phyloP scores from a whole-genome alignment of 495 filamentous ascomycete genomes.

The Xylaria venustula region DNA sequence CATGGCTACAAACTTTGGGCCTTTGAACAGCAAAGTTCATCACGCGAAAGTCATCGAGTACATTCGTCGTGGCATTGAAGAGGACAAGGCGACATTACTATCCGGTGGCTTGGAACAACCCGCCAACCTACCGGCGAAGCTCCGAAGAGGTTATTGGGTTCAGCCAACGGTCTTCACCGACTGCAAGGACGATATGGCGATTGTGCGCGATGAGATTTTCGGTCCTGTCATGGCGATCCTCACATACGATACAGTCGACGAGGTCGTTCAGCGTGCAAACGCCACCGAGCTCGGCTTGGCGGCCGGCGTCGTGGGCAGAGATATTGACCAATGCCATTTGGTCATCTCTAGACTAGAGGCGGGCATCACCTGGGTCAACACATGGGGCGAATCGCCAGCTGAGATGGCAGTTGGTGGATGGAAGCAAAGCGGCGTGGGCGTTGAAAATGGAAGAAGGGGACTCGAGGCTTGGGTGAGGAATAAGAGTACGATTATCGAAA shows the following conservation, averaged over 20 bases:
- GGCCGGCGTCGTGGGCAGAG: conserved; percentile 74
- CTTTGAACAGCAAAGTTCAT: conserved; percentile 66
- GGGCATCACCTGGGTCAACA: conserved; percentile 57
- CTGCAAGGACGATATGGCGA: conserved; percentile 68
- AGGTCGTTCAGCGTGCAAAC: conserved; percentile 70
- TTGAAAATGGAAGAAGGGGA: conserved; percentile 63
- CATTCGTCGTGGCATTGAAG: conserved; percentile 65
- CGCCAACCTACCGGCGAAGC: conserved; percentile 43
- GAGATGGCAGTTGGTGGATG: conserved; percentile 54
- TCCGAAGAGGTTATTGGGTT: conserved; percentile 64
- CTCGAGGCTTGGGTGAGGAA: conserved; percentile 77
- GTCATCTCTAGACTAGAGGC: conserved; percentile 68
- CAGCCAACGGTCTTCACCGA: conserved; percentile 73
- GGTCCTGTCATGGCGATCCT: conserved; percentile 77
- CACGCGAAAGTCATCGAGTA: conserved; percentile 68
- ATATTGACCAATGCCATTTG: conserved; percentile 68
- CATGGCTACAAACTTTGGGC: conserved; percentile 70
- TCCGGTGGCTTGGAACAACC: conserved; percentile 62
- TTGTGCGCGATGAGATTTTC: conserved; percentile 77
- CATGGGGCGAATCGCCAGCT: conserved; percentile 49
- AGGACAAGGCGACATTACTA: conserved; percentile 68
- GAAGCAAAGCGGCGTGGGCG: conserved; percentile 49
- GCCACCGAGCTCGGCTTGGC: conserved; percentile 70
- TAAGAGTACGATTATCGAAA: conserved; percentile 80
- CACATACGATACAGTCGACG: conserved; percentile 62